These are phyloP conservation scores for Phytophthora tubulina DNA, from an alignment of 352 stramenopile genomes.

Conservation along the genomic window DNA sequence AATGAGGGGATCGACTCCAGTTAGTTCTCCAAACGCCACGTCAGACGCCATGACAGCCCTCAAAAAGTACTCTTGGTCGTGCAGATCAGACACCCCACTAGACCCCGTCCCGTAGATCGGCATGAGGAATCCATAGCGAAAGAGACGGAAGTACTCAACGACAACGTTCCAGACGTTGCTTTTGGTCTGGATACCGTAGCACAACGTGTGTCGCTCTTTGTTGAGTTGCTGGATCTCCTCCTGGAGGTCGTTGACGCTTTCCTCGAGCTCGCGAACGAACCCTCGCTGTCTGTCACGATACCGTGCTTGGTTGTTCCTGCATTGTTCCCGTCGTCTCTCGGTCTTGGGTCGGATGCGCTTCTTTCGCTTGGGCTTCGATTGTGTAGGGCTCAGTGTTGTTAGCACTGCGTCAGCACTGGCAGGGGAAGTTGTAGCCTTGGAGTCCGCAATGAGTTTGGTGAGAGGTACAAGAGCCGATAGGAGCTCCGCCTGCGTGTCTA, in stretches of 20 bases:
- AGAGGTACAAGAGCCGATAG: constrained; percentile 21
- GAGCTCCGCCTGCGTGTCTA: constrained; percentile 2
- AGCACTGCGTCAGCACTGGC: not conserved
- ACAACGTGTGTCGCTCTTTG: constrained; percentile 8
- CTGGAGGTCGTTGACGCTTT: constrained; percentile 30
- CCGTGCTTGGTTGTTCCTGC: constrained; percentile 51
- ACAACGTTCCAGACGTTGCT: constrained; percentile 21
- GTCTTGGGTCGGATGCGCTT: constrained; percentile 50
- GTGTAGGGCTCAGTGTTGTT: not conserved
- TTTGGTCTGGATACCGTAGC: constrained; percentile 24
- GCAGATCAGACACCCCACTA: not conserved
- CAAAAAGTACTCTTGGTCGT: constrained; percentile 37
- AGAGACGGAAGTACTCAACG: constrained; percentile 35
- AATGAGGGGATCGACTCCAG: constrained; percentile 22
- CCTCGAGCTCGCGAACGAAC: constrained; percentile 25
- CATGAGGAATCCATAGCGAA: constrained; percentile 25
- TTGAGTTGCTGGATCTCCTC: constrained; percentile 33
- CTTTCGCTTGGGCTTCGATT: constrained; percentile 37
- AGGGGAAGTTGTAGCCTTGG: constrained; percentile 3
- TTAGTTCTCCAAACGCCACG: constrained; percentile 27
- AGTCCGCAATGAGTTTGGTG: constrained; percentile 24
- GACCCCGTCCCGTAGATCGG: not conserved
- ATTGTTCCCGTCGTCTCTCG: constrained; percentile 50
- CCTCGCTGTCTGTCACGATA: constrained; percentile 52
- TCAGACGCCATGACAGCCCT: constrained; percentile 27